Conservation (phyloP, 345 rosid genomes). For the Eucalyptus fibrosa region DNA sequence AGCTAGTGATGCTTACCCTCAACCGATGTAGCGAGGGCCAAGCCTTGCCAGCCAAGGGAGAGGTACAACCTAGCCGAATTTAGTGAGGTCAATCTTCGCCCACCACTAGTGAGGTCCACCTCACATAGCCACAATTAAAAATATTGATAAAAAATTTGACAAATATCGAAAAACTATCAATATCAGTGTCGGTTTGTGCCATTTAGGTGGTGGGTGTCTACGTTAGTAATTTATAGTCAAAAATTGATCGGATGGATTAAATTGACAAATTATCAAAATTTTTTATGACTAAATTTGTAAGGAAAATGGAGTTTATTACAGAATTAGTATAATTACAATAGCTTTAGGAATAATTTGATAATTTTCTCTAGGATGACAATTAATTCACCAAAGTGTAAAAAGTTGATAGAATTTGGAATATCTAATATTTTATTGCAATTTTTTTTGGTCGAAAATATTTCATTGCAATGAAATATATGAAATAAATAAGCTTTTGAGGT, state of each 20-base stretch:
- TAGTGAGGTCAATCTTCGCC: background rate
- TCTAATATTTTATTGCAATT: background rate
- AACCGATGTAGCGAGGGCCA: background rate
- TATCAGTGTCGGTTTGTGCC: accelerated
- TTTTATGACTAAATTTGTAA: too few relatives aligned
- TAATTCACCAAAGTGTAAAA: background rate
- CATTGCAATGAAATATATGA: background rate
- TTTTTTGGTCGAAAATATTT: too few relatives aligned
- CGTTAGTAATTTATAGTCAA: too few relatives aligned
- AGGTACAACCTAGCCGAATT: background rate
- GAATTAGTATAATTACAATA: too few relatives aligned
- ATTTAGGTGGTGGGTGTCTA: too few relatives aligned
- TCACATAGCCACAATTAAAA: background rate
- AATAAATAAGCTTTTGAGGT: background rate
- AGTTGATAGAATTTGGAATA: background rate
- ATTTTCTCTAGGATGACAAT: background rate
- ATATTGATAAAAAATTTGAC: too few relatives aligned
- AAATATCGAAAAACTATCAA: too few relatives aligned
- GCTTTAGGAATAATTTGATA: too few relatives aligned
- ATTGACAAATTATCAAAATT: too few relatives aligned
- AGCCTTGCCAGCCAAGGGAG: background rate
- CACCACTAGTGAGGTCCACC: background rate
- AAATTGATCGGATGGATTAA: too few relatives aligned
- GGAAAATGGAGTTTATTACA: too few relatives aligned
- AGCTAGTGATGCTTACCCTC: background rate